These are phyloP conservation scores for Silene uniflora DNA, from an alignment of 148 eudicot species.

Conservation along the genomic window DNA sequence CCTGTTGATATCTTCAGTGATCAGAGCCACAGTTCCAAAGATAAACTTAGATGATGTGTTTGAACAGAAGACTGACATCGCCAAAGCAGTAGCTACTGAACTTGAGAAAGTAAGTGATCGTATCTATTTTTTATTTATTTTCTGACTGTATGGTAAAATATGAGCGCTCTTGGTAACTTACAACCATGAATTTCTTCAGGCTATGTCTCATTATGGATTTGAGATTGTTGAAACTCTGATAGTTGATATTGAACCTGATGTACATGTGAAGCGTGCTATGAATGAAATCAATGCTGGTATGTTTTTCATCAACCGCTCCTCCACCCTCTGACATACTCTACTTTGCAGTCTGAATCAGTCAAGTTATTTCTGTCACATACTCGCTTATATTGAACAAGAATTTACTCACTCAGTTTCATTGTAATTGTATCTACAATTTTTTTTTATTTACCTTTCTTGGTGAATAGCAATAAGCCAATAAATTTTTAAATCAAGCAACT, in stretches of 20 bases:
- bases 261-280: constrained; percentile 44
- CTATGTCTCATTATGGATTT: constrained; percentile 39
- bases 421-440: too few relatives aligned
- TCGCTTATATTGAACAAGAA: too few relatives aligned
- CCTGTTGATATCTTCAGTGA: constrained; percentile 24
- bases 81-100: constrained; percentile 36
- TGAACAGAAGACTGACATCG: constrained; percentile 41
- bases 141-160: neutral
- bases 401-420: too few relatives aligned
- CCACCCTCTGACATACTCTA: neutral
- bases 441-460: too few relatives aligned
- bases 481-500: too few relatives aligned
- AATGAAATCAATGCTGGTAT: constrained; percentile 49
- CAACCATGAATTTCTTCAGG: constrained; percentile 20
- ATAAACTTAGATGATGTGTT: constrained; percentile 35
- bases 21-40: constrained; percentile 39
- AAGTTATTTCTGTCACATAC: too few relatives aligned
- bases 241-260: constrained; percentile 44
- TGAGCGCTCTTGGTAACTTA: neutral
- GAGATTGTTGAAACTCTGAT: constrained; percentile 45
- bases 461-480: too few relatives aligned
- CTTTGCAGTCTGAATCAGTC: neutral
- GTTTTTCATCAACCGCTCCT: neutral
- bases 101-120: constrained; percentile 33
- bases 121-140: neutral